Conservation (phyloP, 2,329 filamentous ascomycete genomes). For the Calonectria honghensis region DNA sequence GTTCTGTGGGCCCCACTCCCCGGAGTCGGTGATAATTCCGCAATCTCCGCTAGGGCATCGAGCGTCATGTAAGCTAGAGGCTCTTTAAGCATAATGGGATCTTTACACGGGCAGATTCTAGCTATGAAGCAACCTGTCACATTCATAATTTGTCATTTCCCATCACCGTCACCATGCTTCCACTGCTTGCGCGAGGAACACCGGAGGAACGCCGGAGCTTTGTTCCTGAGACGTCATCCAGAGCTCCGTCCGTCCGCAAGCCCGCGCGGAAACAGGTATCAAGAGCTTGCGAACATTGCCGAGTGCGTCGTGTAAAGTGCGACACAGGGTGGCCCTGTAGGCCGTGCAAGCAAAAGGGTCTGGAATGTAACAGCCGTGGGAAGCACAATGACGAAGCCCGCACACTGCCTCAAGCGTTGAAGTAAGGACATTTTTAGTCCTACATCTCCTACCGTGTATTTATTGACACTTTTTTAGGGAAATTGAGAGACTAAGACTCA, state of each 20-base stretch:
- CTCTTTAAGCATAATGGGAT: not conserved
- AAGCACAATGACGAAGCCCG: slow-evolving; percentile 41
- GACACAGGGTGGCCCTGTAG: slow-evolving; percentile 48
- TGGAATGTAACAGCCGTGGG: slow-evolving; percentile 40
- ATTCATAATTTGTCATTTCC: slow-evolving; percentile 17
- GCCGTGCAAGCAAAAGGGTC: slow-evolving; percentile 41
- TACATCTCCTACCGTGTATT: not conserved
- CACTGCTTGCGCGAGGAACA: slow-evolving; percentile 38
- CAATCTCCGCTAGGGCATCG: slow-evolving; percentile 36
- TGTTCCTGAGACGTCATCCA: not conserved
- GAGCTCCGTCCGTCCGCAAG: slow-evolving; percentile 19
- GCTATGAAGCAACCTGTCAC: not conserved
- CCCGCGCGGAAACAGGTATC: slow-evolving; percentile 50
- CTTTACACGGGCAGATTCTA: not conserved
- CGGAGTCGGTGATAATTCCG: slow-evolving; percentile 41
- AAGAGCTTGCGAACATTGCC: slow-evolving; percentile 50
- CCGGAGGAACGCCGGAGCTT: slow-evolving; percentile 37
- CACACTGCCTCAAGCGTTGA: slow-evolving; percentile 44
- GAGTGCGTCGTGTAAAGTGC: slow-evolving; percentile 49
- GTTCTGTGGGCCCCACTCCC: slow-evolving; percentile 21
- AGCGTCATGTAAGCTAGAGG: slow-evolving; percentile 26
- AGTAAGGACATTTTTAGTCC: slow-evolving; percentile 6
- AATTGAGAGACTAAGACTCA: slow-evolving; percentile 59
- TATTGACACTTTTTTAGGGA: slow-evolving; percentile 47
- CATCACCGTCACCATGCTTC: slow-evolving; percentile 26